A percentile compares a stretch with the other conserved stretches of the same genome.
Evolutionary conservation across 2,329 filamentous ascomycete genomes (phyloP).

Genomic region (Epicoccum nigrum): DNA sequence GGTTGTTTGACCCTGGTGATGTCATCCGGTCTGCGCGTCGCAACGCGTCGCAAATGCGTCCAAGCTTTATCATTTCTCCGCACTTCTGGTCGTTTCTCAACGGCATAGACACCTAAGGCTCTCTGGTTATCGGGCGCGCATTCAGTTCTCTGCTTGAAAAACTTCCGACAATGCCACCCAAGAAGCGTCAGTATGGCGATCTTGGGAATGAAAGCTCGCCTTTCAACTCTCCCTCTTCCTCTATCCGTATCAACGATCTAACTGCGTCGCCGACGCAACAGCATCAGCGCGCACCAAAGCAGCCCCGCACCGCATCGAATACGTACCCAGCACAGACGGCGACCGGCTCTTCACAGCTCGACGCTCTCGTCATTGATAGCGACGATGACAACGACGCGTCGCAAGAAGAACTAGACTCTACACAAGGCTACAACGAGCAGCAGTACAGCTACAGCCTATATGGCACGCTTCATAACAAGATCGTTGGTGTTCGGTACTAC

Average conservation of each 20-base stretch:
- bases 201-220: constrained; percentile 8
- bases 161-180: constrained; percentile 12
- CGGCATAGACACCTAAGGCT: background rate
- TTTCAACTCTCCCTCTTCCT: constrained; percentile 11
- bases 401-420: constrained; percentile 36
- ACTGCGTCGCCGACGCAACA: constrained; percentile 12
- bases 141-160: too few relatives aligned
- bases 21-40: too few relatives aligned
- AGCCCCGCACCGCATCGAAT: constrained; percentile 29
- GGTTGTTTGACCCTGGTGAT: too few relatives aligned
- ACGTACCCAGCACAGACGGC: constrained; percentile 14
- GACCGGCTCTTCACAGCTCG: constrained; percentile 34
- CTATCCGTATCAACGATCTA: constrained; percentile 20
- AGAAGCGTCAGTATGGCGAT: constrained; percentile 17
- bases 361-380: constrained; percentile 34
- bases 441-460: constrained; percentile 35
- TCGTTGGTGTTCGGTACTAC: constrained; percentile 61
- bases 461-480: constrained; percentile 57
- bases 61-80: background rate
- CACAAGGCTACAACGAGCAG: constrained; percentile 34
- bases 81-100: background rate
- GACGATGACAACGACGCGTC: constrained; percentile 40
- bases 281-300: constrained; percentile 30
- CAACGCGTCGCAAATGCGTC: background rate
- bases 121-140: too few relatives aligned